Base-by-base conservation (phyloP, 352 stramenopile species). In the Phytophthora podocarpi region DNA sequence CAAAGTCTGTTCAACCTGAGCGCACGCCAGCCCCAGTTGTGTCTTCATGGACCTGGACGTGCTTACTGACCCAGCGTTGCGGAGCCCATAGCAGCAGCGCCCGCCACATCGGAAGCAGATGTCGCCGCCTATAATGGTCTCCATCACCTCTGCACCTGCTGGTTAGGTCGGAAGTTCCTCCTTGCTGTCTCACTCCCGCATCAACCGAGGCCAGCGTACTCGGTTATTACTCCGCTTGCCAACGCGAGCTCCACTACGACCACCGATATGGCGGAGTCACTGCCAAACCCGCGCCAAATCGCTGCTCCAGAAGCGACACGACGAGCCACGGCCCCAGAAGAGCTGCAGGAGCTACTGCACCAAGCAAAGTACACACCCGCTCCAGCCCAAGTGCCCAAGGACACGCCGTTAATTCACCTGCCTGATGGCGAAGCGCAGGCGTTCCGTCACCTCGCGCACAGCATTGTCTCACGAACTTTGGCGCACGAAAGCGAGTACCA, bases 381-480 rank as follows among this genome's bases (percentile, higher is more conserved):
- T n/a, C 23, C n/a, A 5, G 11, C 59, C 27, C 24, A 59, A 47
- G 11, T 26, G 1, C 37, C 65, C 20, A 62, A 52, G 24, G 43
- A 56, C 11, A 42, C 31, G 1, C 41, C 53, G 3, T 15, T 67
- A 13, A 45, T 80, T 7, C 24, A 68, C 6, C 55, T 87, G 1
- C 64, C 32, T 3, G 48, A 74, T 6, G 55, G 59, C 5, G 66
- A 87, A 24, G 61, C 60, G 5, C 57, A 66, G 20, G 52, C 62
- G 1, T 82, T 72, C 46, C 67, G 70, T 20, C 24, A 59, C 9
- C 36, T 83, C 10, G 70, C 67, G 0, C 65, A 72, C 26, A 75
- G 74, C 41, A 76, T 85, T 40, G 68, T 88, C 2, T 56, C 53
- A 2, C 59, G 69, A 41, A 84, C 78, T 2, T 59, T 88, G n/a